Base-by-base conservation (phyloP, 1,284 basidiomycete genomes). In the Omphalotus olearius region DNA sequence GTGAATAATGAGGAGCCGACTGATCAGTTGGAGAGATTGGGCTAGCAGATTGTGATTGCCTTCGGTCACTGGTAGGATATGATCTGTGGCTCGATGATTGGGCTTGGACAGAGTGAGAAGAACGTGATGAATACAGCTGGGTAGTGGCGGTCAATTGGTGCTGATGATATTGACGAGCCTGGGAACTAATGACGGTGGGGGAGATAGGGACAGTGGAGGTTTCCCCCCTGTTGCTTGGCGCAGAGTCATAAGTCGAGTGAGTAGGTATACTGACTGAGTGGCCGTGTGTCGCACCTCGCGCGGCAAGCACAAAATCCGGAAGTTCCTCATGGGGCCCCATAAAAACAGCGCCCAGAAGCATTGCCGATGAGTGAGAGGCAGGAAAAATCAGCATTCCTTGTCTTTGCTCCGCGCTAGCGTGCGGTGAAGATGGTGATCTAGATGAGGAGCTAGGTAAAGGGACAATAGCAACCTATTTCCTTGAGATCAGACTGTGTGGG, bases 311-410 rank as follows among this genome's bases (percentile, higher is more conserved):
- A 56, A 82, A 80, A 45, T 75, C 75, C 17, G 82, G 80, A 64
- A 83, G 82, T 17, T 68, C 65, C 16, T 67, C 60, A 36, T 71
- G 66, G 14, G 50, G 50, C 23, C 35, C 25, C 50, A 82, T 64
- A 61, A 83, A 82, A 42, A 83, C 62, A 2, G 77, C 79, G 37
- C 80, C 82, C 55, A 82, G 73, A 49, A 85, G 75, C 47, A 83
- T 64, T 11, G 74, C 75, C 54, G 73, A 75, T 5, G 77, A 77
- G 50, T 80, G 79, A 45, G 74, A 67, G 20, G 77, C 76, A 18
- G 82, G 80, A 58, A 79, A 82, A 44, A 85, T 72, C 51, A 85
- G 70, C 56, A 85, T 74, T 16, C 80, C 81, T 33, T 74, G 74
- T 33, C 76, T 47, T 17, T 26, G 26, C 45, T 44, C 25, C 7